A percentile compares a stretch with the other conserved stretches of the same genome.
Conservation (phyloP, 2,329 filamentous ascomycete species). For the Paecilomyces fulvus region DNA sequence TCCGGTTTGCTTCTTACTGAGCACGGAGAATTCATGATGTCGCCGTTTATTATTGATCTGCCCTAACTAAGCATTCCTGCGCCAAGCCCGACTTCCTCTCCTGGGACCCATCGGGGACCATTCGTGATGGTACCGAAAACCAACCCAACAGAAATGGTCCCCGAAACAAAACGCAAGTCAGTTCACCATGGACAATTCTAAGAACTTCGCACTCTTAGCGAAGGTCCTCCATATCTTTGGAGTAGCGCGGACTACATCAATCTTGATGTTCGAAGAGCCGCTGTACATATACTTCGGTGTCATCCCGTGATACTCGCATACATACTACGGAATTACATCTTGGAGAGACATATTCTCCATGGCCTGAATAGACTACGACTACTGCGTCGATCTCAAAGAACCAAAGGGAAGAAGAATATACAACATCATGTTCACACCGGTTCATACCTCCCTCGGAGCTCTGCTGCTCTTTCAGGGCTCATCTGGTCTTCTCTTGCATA, state of each 20-base stretch:
- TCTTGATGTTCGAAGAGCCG: background rate
- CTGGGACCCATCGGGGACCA: background rate
- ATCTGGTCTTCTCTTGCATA: slow-evolving; percentile 42
- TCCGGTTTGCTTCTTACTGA: too few species aligned
- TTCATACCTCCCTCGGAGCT: slow-evolving; percentile 44
- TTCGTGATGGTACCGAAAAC: background rate
- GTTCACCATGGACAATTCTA: background rate
- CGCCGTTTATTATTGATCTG: background rate
- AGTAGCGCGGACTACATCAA: background rate
- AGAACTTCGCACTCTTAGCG: background rate
- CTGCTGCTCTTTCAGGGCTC: slow-evolving; percentile 44
- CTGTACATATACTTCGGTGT: background rate
- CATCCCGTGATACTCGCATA: background rate
- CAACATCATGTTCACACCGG: slow-evolving; percentile 42
- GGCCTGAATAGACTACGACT: background rate
- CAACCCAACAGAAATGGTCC: background rate
- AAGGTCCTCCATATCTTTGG: background rate
- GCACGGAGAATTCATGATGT: background rate
- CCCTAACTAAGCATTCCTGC: background rate
- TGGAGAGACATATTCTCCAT: background rate
- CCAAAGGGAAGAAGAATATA: background rate
- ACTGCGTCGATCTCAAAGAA: background rate
- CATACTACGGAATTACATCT: background rate
- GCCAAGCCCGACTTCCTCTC: background rate
- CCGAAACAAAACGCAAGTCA: background rate